These are phyloP conservation scores for Nepenthes mirabilis DNA, from an alignment of 148 eudicot species.

Conservation along the genomic window DNA sequence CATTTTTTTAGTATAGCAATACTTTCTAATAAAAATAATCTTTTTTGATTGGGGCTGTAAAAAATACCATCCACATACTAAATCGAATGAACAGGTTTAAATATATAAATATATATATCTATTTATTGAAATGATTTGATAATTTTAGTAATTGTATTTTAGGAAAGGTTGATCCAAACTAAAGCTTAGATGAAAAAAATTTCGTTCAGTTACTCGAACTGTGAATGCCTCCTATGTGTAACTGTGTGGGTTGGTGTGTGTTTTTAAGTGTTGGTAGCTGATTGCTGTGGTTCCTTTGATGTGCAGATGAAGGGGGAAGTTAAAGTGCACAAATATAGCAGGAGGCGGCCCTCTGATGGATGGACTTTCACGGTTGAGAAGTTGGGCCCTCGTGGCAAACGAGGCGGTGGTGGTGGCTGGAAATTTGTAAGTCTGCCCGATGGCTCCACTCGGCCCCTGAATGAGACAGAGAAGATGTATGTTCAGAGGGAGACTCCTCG, in stretches of 20 bases:
- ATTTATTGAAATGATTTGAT: too few relatives aligned
- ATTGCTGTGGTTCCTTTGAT: background rate
- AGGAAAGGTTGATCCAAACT: too few relatives aligned
- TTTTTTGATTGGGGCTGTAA: too few relatives aligned
- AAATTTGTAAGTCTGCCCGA: conserved; percentile 58
- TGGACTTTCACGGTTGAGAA: conserved; percentile 68
- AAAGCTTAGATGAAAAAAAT: too few relatives aligned
- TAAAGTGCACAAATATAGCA: conserved; percentile 66
- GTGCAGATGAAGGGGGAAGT: conserved; percentile 54
- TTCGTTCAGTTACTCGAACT: too few relatives aligned
- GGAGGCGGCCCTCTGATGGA: conserved; percentile 73
- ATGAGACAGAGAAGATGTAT: conserved; percentile 69
- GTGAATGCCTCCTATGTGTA: background rate
- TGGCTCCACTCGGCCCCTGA: conserved; percentile 75
- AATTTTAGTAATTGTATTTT: too few relatives aligned
- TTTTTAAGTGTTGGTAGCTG: background rate
- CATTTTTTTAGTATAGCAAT: too few relatives aligned
- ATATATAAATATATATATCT: too few relatives aligned
- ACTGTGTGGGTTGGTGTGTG: background rate
- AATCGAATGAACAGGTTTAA: too few relatives aligned
- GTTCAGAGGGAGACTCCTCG: conserved; percentile 81
- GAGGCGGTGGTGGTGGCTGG: conserved; percentile 84
- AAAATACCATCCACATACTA: too few relatives aligned
- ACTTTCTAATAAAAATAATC: too few relatives aligned
- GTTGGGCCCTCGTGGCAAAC: conserved; percentile 56